Base-by-base conservation (phyloP, 2,329 filamentous ascomycete genomes). In the Aspergillus arachidicola region DNA sequence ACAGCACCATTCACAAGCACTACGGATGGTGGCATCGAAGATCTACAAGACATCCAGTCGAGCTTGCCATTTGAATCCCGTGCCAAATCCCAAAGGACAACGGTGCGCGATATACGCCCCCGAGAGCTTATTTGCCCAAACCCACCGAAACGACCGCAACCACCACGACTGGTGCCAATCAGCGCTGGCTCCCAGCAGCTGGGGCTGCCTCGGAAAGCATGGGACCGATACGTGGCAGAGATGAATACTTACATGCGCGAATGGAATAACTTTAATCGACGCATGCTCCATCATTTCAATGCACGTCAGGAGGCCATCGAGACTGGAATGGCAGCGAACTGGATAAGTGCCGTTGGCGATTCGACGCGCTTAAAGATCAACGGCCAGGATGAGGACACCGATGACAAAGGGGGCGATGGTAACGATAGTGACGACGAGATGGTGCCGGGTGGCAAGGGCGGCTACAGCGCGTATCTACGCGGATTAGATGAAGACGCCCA, bases 11-110 rank as follows among this genome's bases (percentile, higher is more conserved):
- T 87, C 56, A 74, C 79, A 1, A 73, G 76, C 48, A 73, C 81
- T 7, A 79, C 81, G 51, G 80, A 75, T 55, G 73, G 72, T 21
- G 85, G 86, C 10, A 80, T 89, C 21, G 77, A 82, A 28, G 82
- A 84, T 59, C 71, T 89, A 26, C 79, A 81, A 32, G 84, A 86
- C 60, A 76, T 90, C 45, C 79, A 78, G 46, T 78, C 80, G 10
- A 83, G 79, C 1, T 78, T 90, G 2, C 87, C 87, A 4, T 89
- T 89, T 71, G 75, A 84, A 62, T 89, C 87, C 2, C 80, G 83
- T 46, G 72, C 87, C 6, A 77, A 78, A 32, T 69, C 75, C 5
- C 75, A 82, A 32, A 80, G 80, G 7, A 79, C 76, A 7, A 79
- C 80, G 66, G 61, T 77, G 71, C 65, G 74, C 68, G 58, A 79